Percentiles rank a stretch among this genome's conserved stretches.
Evolutionary conservation across 1,139 yeast genomes (phyloP).

Genomic region (Yamadazyma aaseri): DNA sequence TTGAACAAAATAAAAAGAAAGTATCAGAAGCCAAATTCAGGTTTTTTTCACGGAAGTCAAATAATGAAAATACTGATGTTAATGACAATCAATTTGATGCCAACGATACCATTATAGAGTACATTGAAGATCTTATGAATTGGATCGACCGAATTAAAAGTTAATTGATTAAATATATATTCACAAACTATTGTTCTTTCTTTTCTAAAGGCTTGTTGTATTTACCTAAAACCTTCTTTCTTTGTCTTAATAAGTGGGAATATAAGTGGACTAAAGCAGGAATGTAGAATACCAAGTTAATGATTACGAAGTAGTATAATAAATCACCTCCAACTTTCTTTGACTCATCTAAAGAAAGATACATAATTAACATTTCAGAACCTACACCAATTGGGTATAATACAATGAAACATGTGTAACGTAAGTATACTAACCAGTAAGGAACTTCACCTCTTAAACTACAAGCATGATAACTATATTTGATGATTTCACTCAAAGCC

Average conservation of each 20-base stretch:
- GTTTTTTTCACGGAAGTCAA: constrained; percentile 14
- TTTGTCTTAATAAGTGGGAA: constrained; percentile 86
- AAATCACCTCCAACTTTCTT: constrained; percentile 46
- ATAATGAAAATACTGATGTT: constrained; percentile 12
- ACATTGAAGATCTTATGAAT: constrained; percentile 28
- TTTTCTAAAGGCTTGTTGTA: constrained; percentile 14
- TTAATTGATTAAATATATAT: not conserved
- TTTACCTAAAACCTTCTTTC: constrained; percentile 62
- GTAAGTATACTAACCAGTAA: constrained; percentile 59
- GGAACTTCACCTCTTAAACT: constrained; percentile 64
- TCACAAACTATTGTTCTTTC: constrained; percentile 6
- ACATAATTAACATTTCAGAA: constrained; percentile 73
- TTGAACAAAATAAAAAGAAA: constrained; percentile 30
- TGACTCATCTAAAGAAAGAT: constrained; percentile 67
- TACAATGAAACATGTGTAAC: constrained; percentile 81
- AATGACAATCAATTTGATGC: constrained; percentile 26
- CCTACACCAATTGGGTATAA: constrained; percentile 91
- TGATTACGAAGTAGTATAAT: constrained; percentile 56
- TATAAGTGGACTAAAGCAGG: constrained; percentile 88
- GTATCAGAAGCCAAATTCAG: constrained; percentile 8
- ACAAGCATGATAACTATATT: constrained; percentile 82
- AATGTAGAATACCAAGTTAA: constrained; percentile 61
- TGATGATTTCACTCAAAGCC: constrained; percentile 85
- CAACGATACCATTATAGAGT: constrained; percentile 35
- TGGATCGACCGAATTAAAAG: constrained; percentile 27